phyloP scores from a whole-genome alignment of 352 stramenopile genomes.

The Elongisporangium prolatum region DNA sequence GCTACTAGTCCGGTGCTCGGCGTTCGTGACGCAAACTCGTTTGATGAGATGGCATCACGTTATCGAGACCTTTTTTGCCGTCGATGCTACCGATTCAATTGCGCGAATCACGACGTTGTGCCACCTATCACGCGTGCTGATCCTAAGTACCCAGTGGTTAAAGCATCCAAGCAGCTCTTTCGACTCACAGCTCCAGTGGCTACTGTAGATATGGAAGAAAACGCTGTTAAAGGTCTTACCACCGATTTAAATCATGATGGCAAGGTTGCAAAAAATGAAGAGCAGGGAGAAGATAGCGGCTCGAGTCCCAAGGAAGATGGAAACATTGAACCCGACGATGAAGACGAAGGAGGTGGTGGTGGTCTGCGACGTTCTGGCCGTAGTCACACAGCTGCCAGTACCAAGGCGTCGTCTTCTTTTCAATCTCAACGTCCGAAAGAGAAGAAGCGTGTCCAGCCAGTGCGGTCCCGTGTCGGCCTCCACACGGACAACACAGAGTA shows the following conservation, averaged over 20 bases:
- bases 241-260: slow-evolving; percentile 4
- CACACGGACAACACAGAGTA: slow-evolving; percentile 52
- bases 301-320: not conserved
- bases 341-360: slow-evolving; percentile 10
- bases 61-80: slow-evolving; percentile 70
- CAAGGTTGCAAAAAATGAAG: slow-evolving; percentile 10
- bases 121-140: slow-evolving; percentile 51
- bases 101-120: slow-evolving; percentile 54
- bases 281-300: slow-evolving; percentile 12
- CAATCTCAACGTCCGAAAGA: slow-evolving; percentile 20
- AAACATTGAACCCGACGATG: slow-evolving; percentile 6
- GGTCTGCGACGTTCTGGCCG: slow-evolving; percentile 30
- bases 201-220: not conserved
- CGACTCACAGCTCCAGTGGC: slow-evolving; percentile 9
- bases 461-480: slow-evolving; percentile 20
- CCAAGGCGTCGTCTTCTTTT: slow-evolving; percentile 41
- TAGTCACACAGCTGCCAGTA: slow-evolving; percentile 46
- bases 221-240: slow-evolving; percentile 19
- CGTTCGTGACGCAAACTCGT: slow-evolving; percentile 2
- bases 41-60: slow-evolving; percentile 19
- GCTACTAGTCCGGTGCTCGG: slow-evolving; percentile 4
- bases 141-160: slow-evolving; percentile 49
- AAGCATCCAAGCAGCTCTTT: slow-evolving; percentile 31
- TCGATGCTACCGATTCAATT: slow-evolving; percentile 75
- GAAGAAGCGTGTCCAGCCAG: slow-evolving; percentile 20